phyloP scores from a whole-genome alignment of 2,329 filamentous ascomycete genomes.

The Fonsecaea nubica region DNA sequence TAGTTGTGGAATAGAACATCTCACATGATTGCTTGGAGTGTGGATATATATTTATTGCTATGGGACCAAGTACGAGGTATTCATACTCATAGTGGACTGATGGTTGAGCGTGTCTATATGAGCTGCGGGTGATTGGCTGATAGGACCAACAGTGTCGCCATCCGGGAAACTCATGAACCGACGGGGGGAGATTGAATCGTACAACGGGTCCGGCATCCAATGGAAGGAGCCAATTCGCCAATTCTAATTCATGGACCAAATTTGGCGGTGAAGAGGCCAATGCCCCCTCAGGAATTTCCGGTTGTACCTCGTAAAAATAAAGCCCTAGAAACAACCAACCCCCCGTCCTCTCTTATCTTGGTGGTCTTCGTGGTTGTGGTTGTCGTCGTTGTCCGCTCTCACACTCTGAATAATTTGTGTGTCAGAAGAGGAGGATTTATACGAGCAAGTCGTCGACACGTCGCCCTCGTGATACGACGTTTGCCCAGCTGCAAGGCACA shows the following conservation, averaged over 20 bases:
- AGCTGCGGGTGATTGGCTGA: slow-evolving; percentile 7
- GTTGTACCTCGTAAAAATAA: background rate
- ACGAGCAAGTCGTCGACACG: background rate
- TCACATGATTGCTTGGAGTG: no score
- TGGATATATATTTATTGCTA: no score
- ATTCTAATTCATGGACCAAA: slow-evolving; percentile 10
- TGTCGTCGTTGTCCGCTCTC: background rate
- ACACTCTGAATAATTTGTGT: background rate
- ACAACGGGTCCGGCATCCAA: background rate
- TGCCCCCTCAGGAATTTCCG: background rate
- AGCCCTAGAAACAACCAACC: background rate
- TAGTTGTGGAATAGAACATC: background rate
- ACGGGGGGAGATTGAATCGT: slow-evolving; percentile 6
- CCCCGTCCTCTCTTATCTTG: background rate
- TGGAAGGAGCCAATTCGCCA: slow-evolving; percentile 11
- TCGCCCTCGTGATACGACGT: slow-evolving; percentile 4
- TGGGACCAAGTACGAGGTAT: no score
- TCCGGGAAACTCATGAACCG: slow-evolving; percentile 32
- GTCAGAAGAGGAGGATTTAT: slow-evolving; percentile 6
- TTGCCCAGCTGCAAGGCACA: slow-evolving; percentile 24
- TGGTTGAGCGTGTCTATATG: no score
- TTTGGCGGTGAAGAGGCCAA: slow-evolving; percentile 21
- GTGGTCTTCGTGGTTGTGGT: background rate
- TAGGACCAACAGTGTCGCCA: slow-evolving; percentile 29
- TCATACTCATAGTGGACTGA: no score